Conservation (phyloP, 2,329 filamentous ascomycete species). For the Sporothrix humicola region DNA sequence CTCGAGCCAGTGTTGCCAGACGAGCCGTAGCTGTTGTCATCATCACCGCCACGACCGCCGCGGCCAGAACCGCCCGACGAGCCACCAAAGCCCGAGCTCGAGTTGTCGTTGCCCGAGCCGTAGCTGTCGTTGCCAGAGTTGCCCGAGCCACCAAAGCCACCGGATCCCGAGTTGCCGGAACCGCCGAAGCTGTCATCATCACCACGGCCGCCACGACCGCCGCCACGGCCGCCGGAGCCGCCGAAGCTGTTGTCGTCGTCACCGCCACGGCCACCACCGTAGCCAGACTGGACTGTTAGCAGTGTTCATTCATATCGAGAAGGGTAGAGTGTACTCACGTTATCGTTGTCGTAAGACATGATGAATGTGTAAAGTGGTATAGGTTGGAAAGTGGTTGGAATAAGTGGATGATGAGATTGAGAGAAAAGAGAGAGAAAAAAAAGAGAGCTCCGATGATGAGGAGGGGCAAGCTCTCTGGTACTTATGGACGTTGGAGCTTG, state of each 20-base stretch:
- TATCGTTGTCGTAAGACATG: slow-evolving; percentile 55
- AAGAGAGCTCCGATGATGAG: background rate
- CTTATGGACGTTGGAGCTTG: slow-evolving; percentile 29
- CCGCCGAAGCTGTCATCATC: slow-evolving; percentile 37
- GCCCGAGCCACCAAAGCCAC: slow-evolving; percentile 32
- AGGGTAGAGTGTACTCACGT: slow-evolving; percentile 35
- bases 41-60: slow-evolving; percentile 34
- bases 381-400: slow-evolving; percentile 1
- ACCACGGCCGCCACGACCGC: slow-evolving; percentile 7
- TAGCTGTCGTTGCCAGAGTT: slow-evolving; percentile 33
- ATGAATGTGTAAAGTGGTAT: slow-evolving; percentile 36
- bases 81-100: slow-evolving; percentile 20
- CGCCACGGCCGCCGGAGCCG: slow-evolving; percentile 38
- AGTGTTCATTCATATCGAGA: background rate
- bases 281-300: slow-evolving; percentile 27
- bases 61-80: slow-evolving; percentile 32
- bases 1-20: slow-evolving; percentile 38
- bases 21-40: slow-evolving; percentile 32
- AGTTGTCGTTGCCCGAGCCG: slow-evolving; percentile 32
- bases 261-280: slow-evolving; percentile 32
- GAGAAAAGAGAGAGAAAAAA: background rate
- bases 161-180: slow-evolving; percentile 38
- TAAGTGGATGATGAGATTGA: background rate
- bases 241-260: slow-evolving; percentile 39
- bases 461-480: slow-evolving; percentile 25